These are phyloP conservation scores for Chaetomiaceae sp. DNA, from an alignment of 2,329 filamentous ascomycete genomes.

Conservation along the genomic window DNA sequence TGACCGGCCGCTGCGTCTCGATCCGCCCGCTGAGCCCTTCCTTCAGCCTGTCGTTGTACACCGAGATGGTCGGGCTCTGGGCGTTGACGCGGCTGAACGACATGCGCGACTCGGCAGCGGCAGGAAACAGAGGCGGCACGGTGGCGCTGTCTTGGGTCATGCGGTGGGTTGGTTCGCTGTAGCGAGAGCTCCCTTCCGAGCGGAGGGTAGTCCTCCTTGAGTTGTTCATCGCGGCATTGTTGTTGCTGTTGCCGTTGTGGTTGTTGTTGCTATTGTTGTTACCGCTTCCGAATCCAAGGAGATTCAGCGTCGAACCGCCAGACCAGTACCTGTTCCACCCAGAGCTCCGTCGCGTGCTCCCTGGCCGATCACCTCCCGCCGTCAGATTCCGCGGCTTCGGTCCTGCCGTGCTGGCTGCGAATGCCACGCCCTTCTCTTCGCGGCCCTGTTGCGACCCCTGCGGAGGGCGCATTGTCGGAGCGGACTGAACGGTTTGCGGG, in stretches of 20 bases:
- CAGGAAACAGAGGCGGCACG: constrained; percentile 51
- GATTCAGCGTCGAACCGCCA: constrained; percentile 61
- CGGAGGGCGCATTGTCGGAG: constrained; percentile 8
- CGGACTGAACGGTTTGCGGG: constrained; percentile 34
- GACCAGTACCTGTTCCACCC: constrained; percentile 77
- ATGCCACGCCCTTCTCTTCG: constrained; percentile 39
- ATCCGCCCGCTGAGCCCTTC: constrained; percentile 57
- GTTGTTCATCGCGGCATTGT: constrained; percentile 19
- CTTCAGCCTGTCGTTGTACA: constrained; percentile 47
- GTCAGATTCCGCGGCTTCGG: constrained; percentile 30
- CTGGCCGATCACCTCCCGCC: constrained; percentile 33
- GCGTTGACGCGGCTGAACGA: constrained; percentile 61
- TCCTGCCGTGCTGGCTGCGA: constrained; percentile 30
- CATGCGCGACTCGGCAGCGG: constrained; percentile 45
- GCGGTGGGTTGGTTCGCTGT: constrained; percentile 41
- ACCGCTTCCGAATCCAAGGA: constrained; percentile 52
- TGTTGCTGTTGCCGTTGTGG: constrained; percentile 24
- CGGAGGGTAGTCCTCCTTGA: constrained; percentile 45
- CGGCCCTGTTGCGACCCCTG: constrained; percentile 29
- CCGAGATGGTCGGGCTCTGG: constrained; percentile 62
- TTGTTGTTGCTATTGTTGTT: constrained; percentile 24
- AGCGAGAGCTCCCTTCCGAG: constrained; percentile 52
- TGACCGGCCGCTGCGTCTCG: constrained; percentile 45
- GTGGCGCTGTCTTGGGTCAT: constrained; percentile 62
- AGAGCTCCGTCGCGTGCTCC: constrained; percentile 54